phyloP scores from a whole-genome alignment of 441 rosid genomes.

The Flueggea neowawraea region DNA sequence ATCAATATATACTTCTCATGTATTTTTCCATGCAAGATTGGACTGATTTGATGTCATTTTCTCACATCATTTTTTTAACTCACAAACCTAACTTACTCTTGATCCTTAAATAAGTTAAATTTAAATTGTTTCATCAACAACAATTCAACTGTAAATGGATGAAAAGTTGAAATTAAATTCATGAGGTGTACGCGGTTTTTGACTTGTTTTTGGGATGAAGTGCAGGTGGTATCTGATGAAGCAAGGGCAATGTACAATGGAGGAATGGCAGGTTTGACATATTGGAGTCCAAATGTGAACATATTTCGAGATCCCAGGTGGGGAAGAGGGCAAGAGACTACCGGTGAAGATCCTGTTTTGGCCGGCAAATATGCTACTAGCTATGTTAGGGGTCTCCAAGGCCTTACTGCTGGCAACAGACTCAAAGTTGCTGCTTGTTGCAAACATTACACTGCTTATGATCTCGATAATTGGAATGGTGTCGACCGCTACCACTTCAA shows the following conservation, averaged over 20 bases:
- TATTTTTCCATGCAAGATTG: no score
- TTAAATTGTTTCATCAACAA: no score
- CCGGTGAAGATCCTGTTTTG: conserved; percentile 93
- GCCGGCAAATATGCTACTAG: conserved; percentile 83
- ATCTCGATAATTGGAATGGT: conserved; percentile 96
- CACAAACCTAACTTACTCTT: no score
- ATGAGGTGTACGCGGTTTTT: not conserved
- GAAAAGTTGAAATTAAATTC: no score
- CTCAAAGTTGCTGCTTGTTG: conserved; percentile 94
- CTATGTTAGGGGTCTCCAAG: conserved; percentile 86
- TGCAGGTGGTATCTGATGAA: conserved; percentile 94
- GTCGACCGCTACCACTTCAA: conserved; percentile 85
- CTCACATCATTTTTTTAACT: no score
- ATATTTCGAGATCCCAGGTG: conserved; percentile 91
- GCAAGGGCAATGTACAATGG: conserved; percentile 98
- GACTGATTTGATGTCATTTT: no score
- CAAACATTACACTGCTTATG: conserved; percentile 97
- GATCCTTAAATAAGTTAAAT: no score
- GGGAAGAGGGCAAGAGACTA: conserved; percentile 98
- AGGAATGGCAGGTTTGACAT: conserved; percentile 85
- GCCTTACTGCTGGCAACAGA: conserved; percentile 37
- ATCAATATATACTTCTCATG: no score
- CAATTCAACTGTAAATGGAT: no score
- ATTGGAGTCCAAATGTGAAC: conserved; percentile 97
- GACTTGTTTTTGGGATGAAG: not conserved